These are phyloP conservation scores for Corniculantispora saksenae DNA, from an alignment of 2,329 filamentous ascomycete genomes.

Conservation along the genomic window DNA sequence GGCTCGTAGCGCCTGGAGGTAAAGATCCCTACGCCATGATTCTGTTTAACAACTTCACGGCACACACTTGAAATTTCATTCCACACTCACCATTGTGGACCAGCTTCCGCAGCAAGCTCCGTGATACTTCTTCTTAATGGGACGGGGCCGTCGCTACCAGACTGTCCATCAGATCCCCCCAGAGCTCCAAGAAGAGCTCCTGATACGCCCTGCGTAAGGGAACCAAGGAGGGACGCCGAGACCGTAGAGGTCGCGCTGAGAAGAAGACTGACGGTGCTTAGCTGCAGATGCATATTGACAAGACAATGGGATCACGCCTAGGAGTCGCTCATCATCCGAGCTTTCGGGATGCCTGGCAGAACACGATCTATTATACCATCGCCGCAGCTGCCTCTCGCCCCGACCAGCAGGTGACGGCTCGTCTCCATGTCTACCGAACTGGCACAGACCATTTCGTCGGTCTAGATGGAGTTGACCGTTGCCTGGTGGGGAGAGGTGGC, in stretches of 20 bases:
- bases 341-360: background rate
- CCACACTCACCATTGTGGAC: conserved; percentile 40
- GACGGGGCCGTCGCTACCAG: conserved; percentile 26
- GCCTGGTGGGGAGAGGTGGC: background rate
- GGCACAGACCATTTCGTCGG: background rate
- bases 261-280: background rate
- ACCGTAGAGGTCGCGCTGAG: background rate
- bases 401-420: background rate
- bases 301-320: background rate
- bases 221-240: background rate
- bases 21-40: conserved; percentile 45
- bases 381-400: too few relatives aligned
- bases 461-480: background rate
- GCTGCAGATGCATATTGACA: conserved; percentile 1
- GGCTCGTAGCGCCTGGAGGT: conserved; percentile 46
- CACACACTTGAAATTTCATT: background rate
- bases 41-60: conserved; percentile 11
- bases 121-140: conserved; percentile 52
- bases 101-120: conserved; percentile 42
- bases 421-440: background rate
- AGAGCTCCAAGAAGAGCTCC: background rate
- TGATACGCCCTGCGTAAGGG: background rate
- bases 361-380: background rate
- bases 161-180: background rate
- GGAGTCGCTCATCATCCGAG: background rate